A percentile compares a stretch with the other conserved stretches of the same genome.
These are phyloP conservation scores for Ligustrum vulgare DNA, from an alignment of 257 asterid genomes.

Conservation along the genomic window DNA sequence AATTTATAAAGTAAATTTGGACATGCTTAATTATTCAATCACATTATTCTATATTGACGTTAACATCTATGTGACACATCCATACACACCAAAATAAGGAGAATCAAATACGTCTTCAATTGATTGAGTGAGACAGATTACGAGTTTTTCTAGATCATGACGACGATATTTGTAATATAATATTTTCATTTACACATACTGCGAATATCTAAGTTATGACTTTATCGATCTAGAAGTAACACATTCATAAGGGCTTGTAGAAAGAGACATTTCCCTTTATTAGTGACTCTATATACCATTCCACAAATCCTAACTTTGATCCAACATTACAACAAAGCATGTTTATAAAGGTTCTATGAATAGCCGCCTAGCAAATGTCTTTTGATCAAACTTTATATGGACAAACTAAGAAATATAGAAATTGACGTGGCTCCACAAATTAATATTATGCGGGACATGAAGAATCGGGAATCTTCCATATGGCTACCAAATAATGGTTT, in stretches of 20 bases:
- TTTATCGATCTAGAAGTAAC: neutral
- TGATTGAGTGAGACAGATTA: neutral
- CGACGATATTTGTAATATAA: neutral
- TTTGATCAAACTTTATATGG: neutral
- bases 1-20: neutral
- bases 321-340: conserved; percentile 2
- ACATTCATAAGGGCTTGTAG: neutral
- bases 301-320: conserved; percentile 3
- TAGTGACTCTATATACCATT: neutral
- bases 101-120: neutral
- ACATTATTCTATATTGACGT: neutral
- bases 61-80: neutral
- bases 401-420: neutral
- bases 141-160: neutral
- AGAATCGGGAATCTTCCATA: neutral
- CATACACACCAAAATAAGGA: neutral
- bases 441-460: neutral
- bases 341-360: conserved; percentile 13
- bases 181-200: neutral
- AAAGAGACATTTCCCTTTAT: neutral
- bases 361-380: neutral
- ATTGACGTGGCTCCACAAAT: neutral
- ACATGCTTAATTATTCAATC: neutral
- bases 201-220: neutral
- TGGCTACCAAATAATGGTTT: neutral